These are phyloP conservation scores for Trametes gibbosa DNA, from an alignment of 768 basidiomycete genomes.

Conservation along the genomic window DNA sequence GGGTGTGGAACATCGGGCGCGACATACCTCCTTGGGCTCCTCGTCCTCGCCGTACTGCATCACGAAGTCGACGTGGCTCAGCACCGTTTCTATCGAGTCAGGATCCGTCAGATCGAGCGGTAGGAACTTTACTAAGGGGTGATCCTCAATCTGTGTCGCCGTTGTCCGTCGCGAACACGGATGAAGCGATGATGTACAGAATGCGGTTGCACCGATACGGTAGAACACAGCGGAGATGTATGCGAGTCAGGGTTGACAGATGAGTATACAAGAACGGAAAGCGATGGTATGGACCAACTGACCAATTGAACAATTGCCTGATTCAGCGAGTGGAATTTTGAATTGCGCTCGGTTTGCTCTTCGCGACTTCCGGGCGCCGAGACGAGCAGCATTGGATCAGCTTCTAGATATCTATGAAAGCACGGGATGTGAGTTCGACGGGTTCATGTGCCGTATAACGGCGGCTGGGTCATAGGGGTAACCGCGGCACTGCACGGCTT, in stretches of 20 bases:
- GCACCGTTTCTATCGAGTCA: slow-evolving; percentile 84
- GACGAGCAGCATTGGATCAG: slow-evolving; percentile 85
- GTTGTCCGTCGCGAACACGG: slow-evolving; percentile 1
- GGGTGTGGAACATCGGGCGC: background rate
- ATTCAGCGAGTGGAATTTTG: slow-evolving; percentile 90
- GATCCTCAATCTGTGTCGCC: slow-evolving; percentile 84
- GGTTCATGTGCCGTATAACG: background rate
- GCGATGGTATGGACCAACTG: slow-evolving; percentile 26
- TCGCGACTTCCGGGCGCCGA: slow-evolving; percentile 53
- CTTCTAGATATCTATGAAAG: slow-evolving; percentile 76
- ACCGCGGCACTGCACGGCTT: background rate
- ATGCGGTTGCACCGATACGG: background rate
- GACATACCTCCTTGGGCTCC: slow-evolving; percentile 85
- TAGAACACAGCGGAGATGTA: background rate
- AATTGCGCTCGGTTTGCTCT: slow-evolving; percentile 56
- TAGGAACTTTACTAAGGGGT: slow-evolving; percentile 95
- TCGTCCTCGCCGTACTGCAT: slow-evolving; percentile 99
- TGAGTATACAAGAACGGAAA: slow-evolving; percentile 1
- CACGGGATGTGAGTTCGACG: background rate
- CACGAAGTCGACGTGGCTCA: slow-evolving; percentile 96
- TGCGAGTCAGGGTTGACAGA: background rate
- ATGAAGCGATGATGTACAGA: background rate
- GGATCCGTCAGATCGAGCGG: slow-evolving; percentile 89
- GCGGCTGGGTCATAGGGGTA: background rate
- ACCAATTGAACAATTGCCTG: slow-evolving; percentile 94